Evolutionary conservation across 805 yeast genomes (phyloP).

Genomic region (Yarrowia sp.): DNA sequence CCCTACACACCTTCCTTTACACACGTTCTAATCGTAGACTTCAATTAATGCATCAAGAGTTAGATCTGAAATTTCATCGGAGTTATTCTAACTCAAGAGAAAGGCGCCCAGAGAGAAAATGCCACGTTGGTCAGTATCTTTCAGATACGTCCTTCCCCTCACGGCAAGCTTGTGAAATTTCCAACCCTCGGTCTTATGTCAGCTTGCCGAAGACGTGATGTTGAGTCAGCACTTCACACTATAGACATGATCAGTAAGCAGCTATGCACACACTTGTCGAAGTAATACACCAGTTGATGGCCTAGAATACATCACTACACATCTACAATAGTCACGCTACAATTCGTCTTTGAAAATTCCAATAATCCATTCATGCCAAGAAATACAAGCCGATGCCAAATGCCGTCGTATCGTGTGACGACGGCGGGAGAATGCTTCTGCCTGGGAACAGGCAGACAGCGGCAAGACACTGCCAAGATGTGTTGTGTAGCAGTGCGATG

Average conservation of each 20-base stretch:
- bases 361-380: slow-evolving; percentile 37
- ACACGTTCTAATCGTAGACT: too few relatives aligned
- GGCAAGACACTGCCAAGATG: slow-evolving; percentile 3
- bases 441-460: background rate
- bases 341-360: background rate
- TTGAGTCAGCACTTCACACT: too few relatives aligned
- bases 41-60: slow-evolving; percentile 6
- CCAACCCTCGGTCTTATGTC: background rate
- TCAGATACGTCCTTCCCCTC: too few relatives aligned
- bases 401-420: slow-evolving; percentile 32
- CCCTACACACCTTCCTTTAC: background rate
- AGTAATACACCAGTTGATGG: too few relatives aligned
- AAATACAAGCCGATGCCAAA: slow-evolving; percentile 35
- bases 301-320: too few relatives aligned
- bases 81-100: background rate
- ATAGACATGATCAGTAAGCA: too few relatives aligned
- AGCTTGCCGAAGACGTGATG: too few relatives aligned
- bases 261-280: too few relatives aligned
- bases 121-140: background rate
- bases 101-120: background rate
- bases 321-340: background rate
- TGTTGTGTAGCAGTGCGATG: slow-evolving; percentile 11
- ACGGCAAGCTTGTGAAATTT: too few relatives aligned
- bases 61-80: slow-evolving; percentile 16
- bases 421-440: slow-evolving; percentile 27